A percentile compares a stretch with the other conserved stretches of the same genome.
Evolutionary conservation across 2,329 filamentous ascomycete genomes (phyloP).

Genomic region (Chaetomium sp.): DNA sequence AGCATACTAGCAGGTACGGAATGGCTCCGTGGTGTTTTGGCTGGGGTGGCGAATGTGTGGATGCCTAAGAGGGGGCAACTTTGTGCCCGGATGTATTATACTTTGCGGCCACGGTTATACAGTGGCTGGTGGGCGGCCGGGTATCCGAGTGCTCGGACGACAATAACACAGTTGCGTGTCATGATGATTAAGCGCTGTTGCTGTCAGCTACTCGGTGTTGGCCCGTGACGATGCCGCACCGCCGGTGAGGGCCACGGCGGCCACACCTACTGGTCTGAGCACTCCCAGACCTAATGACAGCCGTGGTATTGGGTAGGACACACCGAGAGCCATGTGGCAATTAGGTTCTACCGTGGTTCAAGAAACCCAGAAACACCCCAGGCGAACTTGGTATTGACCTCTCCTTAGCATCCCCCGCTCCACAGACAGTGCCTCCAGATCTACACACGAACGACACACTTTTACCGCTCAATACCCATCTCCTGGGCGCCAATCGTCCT

Average conservation of each 20-base stretch:
- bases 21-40: conserved; percentile 4
- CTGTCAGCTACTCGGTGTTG: background rate
- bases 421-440: background rate
- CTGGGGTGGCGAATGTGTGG: background rate
- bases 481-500: no score
- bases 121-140: background rate
- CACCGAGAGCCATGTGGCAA: background rate
- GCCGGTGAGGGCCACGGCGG: background rate
- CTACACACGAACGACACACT: background rate
- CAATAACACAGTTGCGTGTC: background rate
- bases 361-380: background rate
- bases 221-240: background rate
- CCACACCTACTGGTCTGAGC: background rate
- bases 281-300: background rate
- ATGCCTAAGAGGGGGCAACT: background rate
- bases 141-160: background rate
- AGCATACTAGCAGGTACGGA: background rate
- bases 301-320: background rate
- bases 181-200: background rate
- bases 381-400: background rate
- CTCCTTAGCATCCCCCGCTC: background rate
- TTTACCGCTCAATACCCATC: background rate
- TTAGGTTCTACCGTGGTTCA: background rate
- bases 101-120: background rate
- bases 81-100: background rate